A percentile compares a stretch with the other conserved stretches of the same genome.
Conservation (phyloP, 2,329 filamentous ascomycete species). For the Alternaria triticimaculans region DNA sequence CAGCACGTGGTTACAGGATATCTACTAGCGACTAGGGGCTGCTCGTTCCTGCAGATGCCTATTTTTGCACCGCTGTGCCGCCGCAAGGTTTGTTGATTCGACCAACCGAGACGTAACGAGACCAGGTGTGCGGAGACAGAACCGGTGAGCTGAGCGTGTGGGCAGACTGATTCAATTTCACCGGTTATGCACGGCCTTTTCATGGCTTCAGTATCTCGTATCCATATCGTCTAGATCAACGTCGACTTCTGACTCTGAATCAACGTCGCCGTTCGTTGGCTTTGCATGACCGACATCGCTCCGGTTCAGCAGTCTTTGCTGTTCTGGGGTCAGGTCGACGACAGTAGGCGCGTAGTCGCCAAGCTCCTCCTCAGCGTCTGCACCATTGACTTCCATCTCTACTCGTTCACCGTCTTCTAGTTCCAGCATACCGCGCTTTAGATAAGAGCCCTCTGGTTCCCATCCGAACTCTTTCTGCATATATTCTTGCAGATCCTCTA, state of each 20-base stretch:
- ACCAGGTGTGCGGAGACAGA: neutral
- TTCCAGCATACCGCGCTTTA: slow-evolving; percentile 64
- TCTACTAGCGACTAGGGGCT: slow-evolving; percentile 11
- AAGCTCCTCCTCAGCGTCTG: slow-evolving; percentile 67
- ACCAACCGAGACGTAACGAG: neutral
- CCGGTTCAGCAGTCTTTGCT: slow-evolving; percentile 48
- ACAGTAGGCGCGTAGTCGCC: slow-evolving; percentile 70
- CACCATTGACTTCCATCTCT: slow-evolving; percentile 62
- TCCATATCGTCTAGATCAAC: slow-evolving; percentile 50
- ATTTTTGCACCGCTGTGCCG: slow-evolving; percentile 9
- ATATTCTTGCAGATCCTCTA: slow-evolving; percentile 63
- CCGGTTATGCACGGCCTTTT: slow-evolving; percentile 28
- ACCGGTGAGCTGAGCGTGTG: slow-evolving; percentile 5
- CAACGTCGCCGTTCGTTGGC: slow-evolving; percentile 27
- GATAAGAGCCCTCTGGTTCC: slow-evolving; percentile 62
- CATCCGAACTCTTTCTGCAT: slow-evolving; percentile 63
- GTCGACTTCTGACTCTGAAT: slow-evolving; percentile 49
- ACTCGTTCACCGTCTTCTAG: slow-evolving; percentile 69
- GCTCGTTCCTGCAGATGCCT: slow-evolving; percentile 6
- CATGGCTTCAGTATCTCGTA: slow-evolving; percentile 40
- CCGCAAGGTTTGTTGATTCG: slow-evolving; percentile 1
- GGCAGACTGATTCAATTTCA: slow-evolving; percentile 19
- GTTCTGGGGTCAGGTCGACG: slow-evolving; percentile 60
- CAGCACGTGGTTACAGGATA: slow-evolving; percentile 7
- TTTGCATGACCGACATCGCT: slow-evolving; percentile 27